Evolutionary conservation across 306 rosid genomes (phyloP), one percentile per base, ranked within the genome.

Genomic region (Castanea mollissima): DNA sequence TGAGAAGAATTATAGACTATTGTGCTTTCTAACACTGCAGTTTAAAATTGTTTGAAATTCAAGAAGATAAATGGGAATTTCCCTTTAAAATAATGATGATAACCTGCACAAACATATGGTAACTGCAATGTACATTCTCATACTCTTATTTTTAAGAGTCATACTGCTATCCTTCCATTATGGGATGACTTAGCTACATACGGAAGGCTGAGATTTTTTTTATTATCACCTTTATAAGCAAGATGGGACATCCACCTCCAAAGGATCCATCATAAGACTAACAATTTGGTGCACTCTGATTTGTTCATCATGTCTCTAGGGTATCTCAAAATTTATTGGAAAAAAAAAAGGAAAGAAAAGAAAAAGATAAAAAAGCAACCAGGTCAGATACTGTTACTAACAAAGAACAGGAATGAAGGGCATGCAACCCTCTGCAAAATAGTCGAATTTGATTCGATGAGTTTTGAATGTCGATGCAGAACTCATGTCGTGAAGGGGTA

Each of bases 401-500:
- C 25, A 63, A 67, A 79, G 83, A 78, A 79, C 83, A 76, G 82
- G 87, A 67, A 73, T 67, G 73, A 49, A 55, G 78, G 84, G 84
- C 80, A 74, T 75, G 62, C 80, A 69, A 82, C 86, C 80, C 86
- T 76, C 76, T 55, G 87, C 82, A 77, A 84, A 81, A 81, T 84
- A 79, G 85, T 85, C 55, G 85, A 77, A 78, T 85, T 79, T 79
- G 88, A 73, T 82, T 82, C 46, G 83, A 71, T 80, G 78, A 82
- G 59, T 82, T 79, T 82, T 81, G 76, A 74, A 77, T 77, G 88
- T 77, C 70, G 90, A 80, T 14, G 90, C 86, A 79, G 83, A 87
- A 84, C 81, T 82, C 86, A 79, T 82, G 88, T 82, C 20, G 73
- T 59, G 85, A 77, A 76, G 69, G 83, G 75, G 75, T 60, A 82